Evolutionary conservation across 441 rosid species (phyloP), one percentile per base, ranked within the genome.

Genomic region (Biscutella laevigata): DNA sequence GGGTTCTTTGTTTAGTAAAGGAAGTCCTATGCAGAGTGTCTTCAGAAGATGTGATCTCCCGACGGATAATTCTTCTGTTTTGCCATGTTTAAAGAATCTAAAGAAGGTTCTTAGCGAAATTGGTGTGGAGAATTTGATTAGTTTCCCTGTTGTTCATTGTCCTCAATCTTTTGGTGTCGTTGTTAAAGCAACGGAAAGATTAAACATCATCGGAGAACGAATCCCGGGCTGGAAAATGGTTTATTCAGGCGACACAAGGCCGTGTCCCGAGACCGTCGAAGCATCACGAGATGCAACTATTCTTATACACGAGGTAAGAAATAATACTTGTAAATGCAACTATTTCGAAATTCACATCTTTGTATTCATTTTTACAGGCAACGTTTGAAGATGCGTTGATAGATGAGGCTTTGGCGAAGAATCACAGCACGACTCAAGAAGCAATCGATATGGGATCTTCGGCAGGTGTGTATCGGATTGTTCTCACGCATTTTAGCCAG

Each of bases 401-500:
- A 67, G 96, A 88, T 10, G 95, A 91, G 65, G 96, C 98, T 8
- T 54, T 88, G 14, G 88, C 88, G 0, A 85, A 66, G 62, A 91
- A 88, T 78, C 98, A 91, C 73, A 88, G 98, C 86, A 91, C 98
- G 4, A 88, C 96, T 3, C 74, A 79, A 73, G 98, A 91, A 78
- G 95, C 98, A 15, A 76, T 91, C 16, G 91, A 82, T 47, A 74
- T 80, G 4, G 95, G 98, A 17, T 63, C 79, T 11, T 50, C 80
- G 0, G 95, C 94, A 0, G 86, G 80, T 14, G 96, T 61, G 16
- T 88, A 91, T 60, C 76, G 91, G 4, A 77, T 88, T 36, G 47
- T 91, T 71, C 91, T 91, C 2, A 85, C 98, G 12, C 98, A 91
- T 72, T 91, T 91, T 88, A 83, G 98, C 77, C 96, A 88, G 75